Percentiles rank a stretch among this genome's conserved stretches.
Evolutionary conservation across 1,139 yeast species (phyloP).

Genomic region (Debaryomyces robertsiae): DNA sequence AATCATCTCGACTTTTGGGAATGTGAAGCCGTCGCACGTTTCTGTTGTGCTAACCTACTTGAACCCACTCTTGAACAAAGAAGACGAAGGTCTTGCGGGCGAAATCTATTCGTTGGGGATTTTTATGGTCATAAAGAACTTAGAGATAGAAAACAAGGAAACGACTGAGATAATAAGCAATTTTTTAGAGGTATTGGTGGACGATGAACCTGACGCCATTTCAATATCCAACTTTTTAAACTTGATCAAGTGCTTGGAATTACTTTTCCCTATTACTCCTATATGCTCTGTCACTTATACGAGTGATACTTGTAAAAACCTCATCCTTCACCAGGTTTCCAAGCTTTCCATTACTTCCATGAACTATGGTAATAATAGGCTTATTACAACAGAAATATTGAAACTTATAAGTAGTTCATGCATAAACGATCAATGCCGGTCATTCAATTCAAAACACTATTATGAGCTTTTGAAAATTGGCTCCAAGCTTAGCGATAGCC

Average conservation of each 20-base stretch:
- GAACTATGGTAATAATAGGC: conserved; percentile 15
- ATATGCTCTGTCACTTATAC: conserved; percentile 24
- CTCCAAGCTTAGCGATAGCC: conserved; percentile 14
- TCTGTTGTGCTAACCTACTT: conserved; percentile 26
- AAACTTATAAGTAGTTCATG: conserved; percentile 37
- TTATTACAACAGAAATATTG: conserved; percentile 22
- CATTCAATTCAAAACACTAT: conserved; percentile 33
- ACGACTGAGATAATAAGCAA: conserved; percentile 24
- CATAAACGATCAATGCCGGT: conserved; percentile 39
- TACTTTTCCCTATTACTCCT: conserved; percentile 31
- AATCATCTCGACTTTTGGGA: conserved; percentile 23
- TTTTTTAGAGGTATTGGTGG: conserved; percentile 28
- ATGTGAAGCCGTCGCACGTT: conserved; percentile 26
- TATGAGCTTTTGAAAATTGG: conserved; percentile 30
- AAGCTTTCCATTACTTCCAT: conserved; percentile 10
- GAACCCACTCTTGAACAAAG: conserved; percentile 18
- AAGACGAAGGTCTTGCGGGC: conserved; percentile 15
- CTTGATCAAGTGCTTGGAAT: conserved; percentile 23
- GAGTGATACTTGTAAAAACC: conserved; percentile 21
- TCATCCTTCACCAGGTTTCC: conserved; percentile 20
- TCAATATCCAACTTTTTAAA: conserved; percentile 22
- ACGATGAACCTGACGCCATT: conserved; percentile 20
- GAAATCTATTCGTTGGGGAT: conserved; percentile 23
- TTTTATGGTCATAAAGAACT: conserved; percentile 27
- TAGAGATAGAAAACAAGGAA: conserved; percentile 20